Evolutionary conservation across 2,329 filamentous ascomycete species (phyloP).

Genomic region (Aspergillus sojae): DNA sequence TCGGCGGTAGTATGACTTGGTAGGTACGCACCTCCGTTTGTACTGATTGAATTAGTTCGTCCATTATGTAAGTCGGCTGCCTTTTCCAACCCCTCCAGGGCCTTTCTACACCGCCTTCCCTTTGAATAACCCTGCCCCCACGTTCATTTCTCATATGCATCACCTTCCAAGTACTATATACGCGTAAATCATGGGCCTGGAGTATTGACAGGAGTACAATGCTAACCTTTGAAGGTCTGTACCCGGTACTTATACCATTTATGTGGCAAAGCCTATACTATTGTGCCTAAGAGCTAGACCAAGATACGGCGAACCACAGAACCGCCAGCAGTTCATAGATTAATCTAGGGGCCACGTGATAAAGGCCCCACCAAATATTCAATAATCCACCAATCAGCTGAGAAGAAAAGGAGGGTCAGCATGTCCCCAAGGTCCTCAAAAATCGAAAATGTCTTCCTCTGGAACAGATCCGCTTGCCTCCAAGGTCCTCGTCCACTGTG

Average conservation of each 20-base stretch:
- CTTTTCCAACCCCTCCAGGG: neutral
- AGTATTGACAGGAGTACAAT: neutral
- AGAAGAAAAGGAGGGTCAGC: constrained; percentile 17
- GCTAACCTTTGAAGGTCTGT: neutral
- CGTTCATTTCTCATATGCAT: neutral
- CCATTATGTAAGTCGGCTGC: neutral
- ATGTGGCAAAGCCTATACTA: neutral
- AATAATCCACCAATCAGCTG: neutral
- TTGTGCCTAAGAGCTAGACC: too few relatives aligned
- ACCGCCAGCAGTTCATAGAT: too few relatives aligned
- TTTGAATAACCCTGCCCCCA: neutral
- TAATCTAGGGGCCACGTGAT: neutral
- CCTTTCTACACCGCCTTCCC: neutral
- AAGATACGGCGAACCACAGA: neutral
- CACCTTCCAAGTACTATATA: neutral
- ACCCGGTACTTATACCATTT: neutral
- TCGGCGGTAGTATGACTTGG: too few relatives aligned
- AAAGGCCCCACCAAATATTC: neutral
- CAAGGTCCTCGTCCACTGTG: constrained; percentile 36
- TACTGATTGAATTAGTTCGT: neutral
- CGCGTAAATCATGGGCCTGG: neutral
- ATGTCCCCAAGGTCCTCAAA: constrained; percentile 38
- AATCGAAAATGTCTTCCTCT: constrained; percentile 15
- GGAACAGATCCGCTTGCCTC: constrained; percentile 17
- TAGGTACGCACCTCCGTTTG: too few relatives aligned